phyloP scores from a whole-genome alignment of 1,284 basidiomycete genomes.

The Sporisorium iseilematis-ciliati region DNA sequence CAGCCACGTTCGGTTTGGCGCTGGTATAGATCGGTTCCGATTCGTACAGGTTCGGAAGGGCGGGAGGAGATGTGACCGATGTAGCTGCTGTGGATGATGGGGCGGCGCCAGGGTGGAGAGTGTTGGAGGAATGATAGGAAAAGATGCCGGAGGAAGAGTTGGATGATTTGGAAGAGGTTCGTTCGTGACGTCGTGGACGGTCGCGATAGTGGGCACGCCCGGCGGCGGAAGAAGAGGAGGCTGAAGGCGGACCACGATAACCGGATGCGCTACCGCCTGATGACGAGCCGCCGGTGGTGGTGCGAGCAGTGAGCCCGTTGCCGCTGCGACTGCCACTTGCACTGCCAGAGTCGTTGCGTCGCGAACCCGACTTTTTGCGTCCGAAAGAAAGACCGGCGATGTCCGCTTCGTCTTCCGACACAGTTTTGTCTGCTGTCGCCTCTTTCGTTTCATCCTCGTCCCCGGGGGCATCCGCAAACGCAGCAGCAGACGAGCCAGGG shows the following conservation, averaged over 20 bases:
- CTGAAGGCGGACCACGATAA: neutral
- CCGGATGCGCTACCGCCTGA: conserved; percentile 36
- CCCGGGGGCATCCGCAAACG: neutral
- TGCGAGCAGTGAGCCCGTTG: conserved; percentile 18
- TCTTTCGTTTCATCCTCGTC: neutral
- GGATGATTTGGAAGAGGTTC: conserved; percentile 36
- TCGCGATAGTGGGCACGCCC: conserved; percentile 48
- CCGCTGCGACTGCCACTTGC: conserved; percentile 31
- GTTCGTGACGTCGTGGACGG: conserved; percentile 54
- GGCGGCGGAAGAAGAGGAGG: conserved; percentile 16
- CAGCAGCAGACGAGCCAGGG: neutral
- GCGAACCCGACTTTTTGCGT: conserved; percentile 23
- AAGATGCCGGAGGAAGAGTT: conserved; percentile 41
- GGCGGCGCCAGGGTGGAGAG: conserved; percentile 2
- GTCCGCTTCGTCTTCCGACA: conserved; percentile 61
- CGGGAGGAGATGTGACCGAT: conserved; percentile 8
- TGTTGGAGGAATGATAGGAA: conserved; percentile 20
- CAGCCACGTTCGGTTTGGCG: neutral
- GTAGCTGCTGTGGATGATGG: conserved; percentile 21
- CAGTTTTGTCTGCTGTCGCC: conserved; percentile 16
- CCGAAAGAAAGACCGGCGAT: conserved; percentile 60
- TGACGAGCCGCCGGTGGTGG: conserved; percentile 22
- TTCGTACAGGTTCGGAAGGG: conserved; percentile 43
- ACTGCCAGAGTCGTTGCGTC: conserved; percentile 24
- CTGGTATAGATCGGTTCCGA: conserved; percentile 21